Percentiles rank a stretch among this genome's conserved stretches.
Conservation (phyloP, 495 filamentous ascomycete genomes). For the Aspergillus incahuasiensis region DNA sequence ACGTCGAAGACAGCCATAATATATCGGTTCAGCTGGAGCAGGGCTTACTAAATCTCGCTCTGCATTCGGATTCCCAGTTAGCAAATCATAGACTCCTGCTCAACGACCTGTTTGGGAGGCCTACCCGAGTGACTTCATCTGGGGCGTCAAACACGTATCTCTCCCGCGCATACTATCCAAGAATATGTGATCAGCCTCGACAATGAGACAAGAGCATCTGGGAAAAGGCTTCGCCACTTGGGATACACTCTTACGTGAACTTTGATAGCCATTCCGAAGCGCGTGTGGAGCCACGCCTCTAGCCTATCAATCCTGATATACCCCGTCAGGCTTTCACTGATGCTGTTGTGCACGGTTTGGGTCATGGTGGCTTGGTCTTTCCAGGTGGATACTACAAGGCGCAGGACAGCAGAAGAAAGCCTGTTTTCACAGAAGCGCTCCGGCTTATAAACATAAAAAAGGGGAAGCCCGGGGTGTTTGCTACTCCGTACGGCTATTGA, state of each 20-base stretch:
- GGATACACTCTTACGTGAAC: slow-evolving; percentile 6
- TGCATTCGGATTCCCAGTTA: too few relatives aligned
- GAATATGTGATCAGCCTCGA: not conserved
- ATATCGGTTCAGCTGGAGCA: too few relatives aligned
- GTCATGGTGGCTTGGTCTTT: not conserved
- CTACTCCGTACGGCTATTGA: too few relatives aligned
- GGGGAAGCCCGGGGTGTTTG: too few relatives aligned
- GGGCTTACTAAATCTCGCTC: too few relatives aligned
- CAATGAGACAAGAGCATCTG: not conserved
- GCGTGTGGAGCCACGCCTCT: not conserved
- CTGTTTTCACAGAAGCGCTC: not conserved
- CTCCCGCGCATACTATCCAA: slow-evolving; percentile 10
- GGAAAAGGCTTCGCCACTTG: too few relatives aligned
- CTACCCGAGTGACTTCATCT: slow-evolving; percentile 8
- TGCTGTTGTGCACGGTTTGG: not conserved
- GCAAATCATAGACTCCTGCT: not conserved
- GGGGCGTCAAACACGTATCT: slow-evolving; percentile 16
- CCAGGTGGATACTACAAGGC: not conserved
- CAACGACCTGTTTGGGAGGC: not conserved
- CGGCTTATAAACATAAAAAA: too few relatives aligned
- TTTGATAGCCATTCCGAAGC: slow-evolving; percentile 4
- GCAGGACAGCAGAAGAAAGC: not conserved
- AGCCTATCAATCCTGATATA: slow-evolving; percentile 14
- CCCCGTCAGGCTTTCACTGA: not conserved
- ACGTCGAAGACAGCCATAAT: too few relatives aligned